Evolutionary conservation across 345 rosid genomes (phyloP).

Genomic region (Toxicodendron radicans): DNA sequence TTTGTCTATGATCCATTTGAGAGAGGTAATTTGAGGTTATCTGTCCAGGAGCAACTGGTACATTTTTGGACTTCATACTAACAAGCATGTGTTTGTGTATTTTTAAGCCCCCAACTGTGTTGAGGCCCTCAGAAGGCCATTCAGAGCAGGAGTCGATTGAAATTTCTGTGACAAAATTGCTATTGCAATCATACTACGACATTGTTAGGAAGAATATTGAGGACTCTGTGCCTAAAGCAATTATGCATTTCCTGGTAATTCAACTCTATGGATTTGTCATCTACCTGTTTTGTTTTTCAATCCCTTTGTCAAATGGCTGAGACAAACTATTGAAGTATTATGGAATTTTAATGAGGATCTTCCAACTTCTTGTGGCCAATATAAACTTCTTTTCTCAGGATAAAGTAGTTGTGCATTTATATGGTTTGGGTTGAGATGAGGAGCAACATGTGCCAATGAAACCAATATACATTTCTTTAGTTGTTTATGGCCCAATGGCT

Average conservation of each 20-base stretch:
- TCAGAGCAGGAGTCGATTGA: conserved; percentile 87
- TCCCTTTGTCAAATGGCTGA: background rate
- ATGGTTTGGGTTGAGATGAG: background rate
- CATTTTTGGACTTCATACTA: conserved; percentile 3
- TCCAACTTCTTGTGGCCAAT: background rate
- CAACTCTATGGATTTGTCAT: background rate
- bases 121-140: conserved; percentile 81
- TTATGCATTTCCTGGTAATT: conserved; percentile 94
- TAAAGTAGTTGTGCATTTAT: background rate
- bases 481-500: background rate
- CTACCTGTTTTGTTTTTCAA: background rate
- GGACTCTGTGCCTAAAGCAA: conserved; percentile 88
- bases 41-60: conserved; percentile 3
- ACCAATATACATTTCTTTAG: background rate
- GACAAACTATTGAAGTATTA: background rate
- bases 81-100: conserved; percentile 26
- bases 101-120: conserved; percentile 78
- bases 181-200: conserved; percentile 87
- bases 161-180: conserved; percentile 74
- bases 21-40: conserved; percentile 56
- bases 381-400: background rate
- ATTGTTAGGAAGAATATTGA: conserved; percentile 92
- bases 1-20: conserved; percentile 76
- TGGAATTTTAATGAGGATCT: background rate
- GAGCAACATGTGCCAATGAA: background rate